Conservation (phyloP, 306 rosid species). For the Morella rubra region DNA sequence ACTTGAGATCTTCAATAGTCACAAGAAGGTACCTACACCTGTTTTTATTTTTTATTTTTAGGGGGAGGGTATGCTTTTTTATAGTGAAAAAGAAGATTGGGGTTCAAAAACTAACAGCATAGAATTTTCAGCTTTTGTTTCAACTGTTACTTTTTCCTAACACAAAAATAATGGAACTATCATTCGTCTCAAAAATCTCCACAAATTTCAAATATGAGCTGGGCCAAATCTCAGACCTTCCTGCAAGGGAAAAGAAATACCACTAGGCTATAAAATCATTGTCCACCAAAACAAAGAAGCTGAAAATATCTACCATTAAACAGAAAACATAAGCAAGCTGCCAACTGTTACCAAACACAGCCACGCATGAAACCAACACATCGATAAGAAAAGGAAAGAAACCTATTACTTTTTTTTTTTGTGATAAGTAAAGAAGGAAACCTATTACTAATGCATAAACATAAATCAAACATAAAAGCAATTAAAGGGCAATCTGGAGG, state of each 20-base stretch:
- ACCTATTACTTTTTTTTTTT: too few species aligned
- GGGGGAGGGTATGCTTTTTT: too few species aligned
- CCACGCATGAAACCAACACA: background rate
- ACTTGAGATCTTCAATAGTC: too few species aligned
- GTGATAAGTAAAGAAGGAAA: background rate
- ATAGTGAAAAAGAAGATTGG: too few species aligned
- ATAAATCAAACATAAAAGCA: slow-evolving; percentile 9
- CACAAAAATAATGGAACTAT: background rate
- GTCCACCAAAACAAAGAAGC: background rate
- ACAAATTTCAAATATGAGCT: background rate
- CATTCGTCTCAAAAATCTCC: background rate
- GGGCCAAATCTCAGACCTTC: background rate
- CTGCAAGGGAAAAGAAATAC: background rate
- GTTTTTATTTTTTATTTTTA: too few species aligned
- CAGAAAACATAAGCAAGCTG: slow-evolving; percentile 6
- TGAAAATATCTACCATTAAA: slow-evolving; percentile 1
- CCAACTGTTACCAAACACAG: background rate
- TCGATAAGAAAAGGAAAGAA: background rate
- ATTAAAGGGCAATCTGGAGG: slow-evolving; percentile 10
- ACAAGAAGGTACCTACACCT: too few species aligned
- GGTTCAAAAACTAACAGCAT: background rate
- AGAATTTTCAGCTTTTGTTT: background rate
- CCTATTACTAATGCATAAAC: background rate
- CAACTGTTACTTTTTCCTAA: background rate
- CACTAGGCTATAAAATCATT: background rate